A percentile compares a stretch with the other conserved stretches of the same genome.
These are phyloP conservation scores for Synchytrium microbalum DNA, from an alignment of 371 early-diverging fungal genomes.

Conservation along the genomic window DNA sequence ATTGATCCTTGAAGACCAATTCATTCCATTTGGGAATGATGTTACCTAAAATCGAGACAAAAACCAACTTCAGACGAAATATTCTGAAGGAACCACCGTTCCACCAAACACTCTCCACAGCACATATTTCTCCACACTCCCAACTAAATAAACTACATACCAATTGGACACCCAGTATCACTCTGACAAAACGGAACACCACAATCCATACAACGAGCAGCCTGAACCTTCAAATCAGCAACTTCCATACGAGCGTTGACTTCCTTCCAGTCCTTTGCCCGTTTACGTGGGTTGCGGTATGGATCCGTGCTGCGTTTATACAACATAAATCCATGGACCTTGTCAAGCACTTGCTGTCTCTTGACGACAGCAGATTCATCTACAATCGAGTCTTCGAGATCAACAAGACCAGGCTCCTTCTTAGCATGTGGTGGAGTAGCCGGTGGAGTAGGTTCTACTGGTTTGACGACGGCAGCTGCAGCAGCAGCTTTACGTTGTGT, in stretches of 20 bases:
- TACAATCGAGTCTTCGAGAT: constrained; percentile 81
- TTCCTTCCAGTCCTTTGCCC: constrained; percentile 87
- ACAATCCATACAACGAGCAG: constrained; percentile 94
- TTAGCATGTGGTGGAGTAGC: constrained; percentile 4
- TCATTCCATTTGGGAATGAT: constrained; percentile 98
- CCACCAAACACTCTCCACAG: too few relatives aligned
- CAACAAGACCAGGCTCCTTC: constrained; percentile 55
- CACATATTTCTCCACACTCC: too few relatives aligned
- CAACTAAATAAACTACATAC: constrained; percentile 10
- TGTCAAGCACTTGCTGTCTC: constrained; percentile 40
- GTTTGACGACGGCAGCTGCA: constrained; percentile 22
- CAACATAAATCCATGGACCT: constrained; percentile 84
- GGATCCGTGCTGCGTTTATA: constrained; percentile 79
- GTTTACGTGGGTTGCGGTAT: constrained; percentile 76
- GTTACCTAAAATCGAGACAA: constrained; percentile 73
- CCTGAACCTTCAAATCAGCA: constrained; percentile 79
- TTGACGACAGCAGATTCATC: constrained; percentile 62
- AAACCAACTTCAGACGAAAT: too few relatives aligned
- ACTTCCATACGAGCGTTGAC: constrained; percentile 75
- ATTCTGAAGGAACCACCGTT: too few relatives aligned
- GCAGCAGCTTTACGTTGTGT: constrained; percentile 43
- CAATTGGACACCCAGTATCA: constrained; percentile 90
- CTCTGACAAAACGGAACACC: constrained; percentile 97
- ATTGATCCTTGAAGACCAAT: constrained; percentile 85
- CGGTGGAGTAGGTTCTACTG: neutral